Conservation (phyloP, 2,329 filamentous ascomycete species). For the Chaetomiaceae sp. region DNA sequence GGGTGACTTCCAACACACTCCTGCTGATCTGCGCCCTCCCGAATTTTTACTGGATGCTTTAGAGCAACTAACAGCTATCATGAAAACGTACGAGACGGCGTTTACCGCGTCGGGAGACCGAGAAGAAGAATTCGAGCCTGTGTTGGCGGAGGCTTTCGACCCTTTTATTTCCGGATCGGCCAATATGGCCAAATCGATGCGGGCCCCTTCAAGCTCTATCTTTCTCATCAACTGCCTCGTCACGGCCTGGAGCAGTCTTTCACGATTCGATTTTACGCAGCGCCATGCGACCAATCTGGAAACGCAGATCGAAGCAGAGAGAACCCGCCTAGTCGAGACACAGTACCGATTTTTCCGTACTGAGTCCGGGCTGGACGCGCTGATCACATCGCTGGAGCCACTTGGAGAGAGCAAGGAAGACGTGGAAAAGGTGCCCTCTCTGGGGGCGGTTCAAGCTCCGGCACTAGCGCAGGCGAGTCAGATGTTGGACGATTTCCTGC, state of each 20-base stretch:
- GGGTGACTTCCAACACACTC: conserved; percentile 63
- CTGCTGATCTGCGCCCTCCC: conserved; percentile 71
- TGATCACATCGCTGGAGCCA: conserved; percentile 55
- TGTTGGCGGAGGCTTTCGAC: conserved; percentile 75
- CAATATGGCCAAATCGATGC: conserved; percentile 59
- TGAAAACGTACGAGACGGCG: conserved; percentile 84
- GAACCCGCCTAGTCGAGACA: conserved; percentile 56
- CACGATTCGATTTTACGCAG: conserved; percentile 60
- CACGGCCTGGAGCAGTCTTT: conserved; percentile 52
- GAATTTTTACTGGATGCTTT: conserved; percentile 77
- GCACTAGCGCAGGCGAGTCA: conserved; percentile 66
- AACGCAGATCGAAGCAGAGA: conserved; percentile 50
- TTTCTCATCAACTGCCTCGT: conserved; percentile 71
- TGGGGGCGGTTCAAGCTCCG: conserved; percentile 56
- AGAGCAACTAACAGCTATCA: conserved; percentile 69
- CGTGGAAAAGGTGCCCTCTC: conserved; percentile 49
- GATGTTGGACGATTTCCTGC: conserved; percentile 81
- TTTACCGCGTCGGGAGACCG: conserved; percentile 56
- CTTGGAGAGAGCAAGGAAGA: conserved; percentile 39
- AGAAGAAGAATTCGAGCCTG: conserved; percentile 67
- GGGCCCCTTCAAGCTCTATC: conserved; percentile 57
- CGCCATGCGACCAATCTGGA: conserved; percentile 53
- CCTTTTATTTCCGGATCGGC: conserved; percentile 77
- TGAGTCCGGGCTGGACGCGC: conserved; percentile 65
- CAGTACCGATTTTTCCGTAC: conserved; percentile 70